Base-by-base conservation (phyloP, 257 asterid species). In the Salvia rosmarinus region DNA sequence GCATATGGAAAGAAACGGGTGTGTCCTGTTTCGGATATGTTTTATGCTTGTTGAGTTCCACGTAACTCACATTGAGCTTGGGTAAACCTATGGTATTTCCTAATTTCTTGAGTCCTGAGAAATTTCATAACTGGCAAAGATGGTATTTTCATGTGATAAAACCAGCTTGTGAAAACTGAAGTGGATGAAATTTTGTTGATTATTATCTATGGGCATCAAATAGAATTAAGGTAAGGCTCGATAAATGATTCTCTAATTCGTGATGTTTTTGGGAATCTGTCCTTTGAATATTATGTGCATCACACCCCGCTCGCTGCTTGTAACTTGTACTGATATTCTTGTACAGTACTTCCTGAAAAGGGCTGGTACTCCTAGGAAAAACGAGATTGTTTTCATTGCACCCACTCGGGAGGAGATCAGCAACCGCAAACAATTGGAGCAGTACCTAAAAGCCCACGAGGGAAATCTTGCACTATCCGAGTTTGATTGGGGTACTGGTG, bases 401-500 rank as follows among this genome's bases (percentile, higher is more conserved):
- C 98, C 98, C 9, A 87, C 90, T 0, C 97, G 98, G 1, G 98
- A 93, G 85, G 96, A 90, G 82, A 76, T 94, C 16, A 81, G 73
- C 78, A 84, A 51, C 81, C 85, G 89, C 58, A 90, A 72, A 70
- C 96, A 86, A 73, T 80, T 94, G 83, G 92, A 85, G 75, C 89
- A 83, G 75, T 95, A 86, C 82, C 83, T 95, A 32, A 94, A 91
- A 62, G 62, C 90, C 0, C 91, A 91, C 37, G 78, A 88, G 42
- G 98, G 96, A 71, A 83, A 72, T 75, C 96, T 97, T 10, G 72
- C 88, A 6, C 20, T 78, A 6, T 81, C 90, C 0, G 99, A 95
- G 68, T 95, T 95, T 66, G 98, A 95, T 71, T 95, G 99, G 99
- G 83, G 95, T 65, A 91, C 96, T 0, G 97, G 98, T 17, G 98